These are phyloP conservation scores for Talaromyces rugulosus DNA, from an alignment of 2,329 filamentous ascomycete genomes.

Conservation along the genomic window DNA sequence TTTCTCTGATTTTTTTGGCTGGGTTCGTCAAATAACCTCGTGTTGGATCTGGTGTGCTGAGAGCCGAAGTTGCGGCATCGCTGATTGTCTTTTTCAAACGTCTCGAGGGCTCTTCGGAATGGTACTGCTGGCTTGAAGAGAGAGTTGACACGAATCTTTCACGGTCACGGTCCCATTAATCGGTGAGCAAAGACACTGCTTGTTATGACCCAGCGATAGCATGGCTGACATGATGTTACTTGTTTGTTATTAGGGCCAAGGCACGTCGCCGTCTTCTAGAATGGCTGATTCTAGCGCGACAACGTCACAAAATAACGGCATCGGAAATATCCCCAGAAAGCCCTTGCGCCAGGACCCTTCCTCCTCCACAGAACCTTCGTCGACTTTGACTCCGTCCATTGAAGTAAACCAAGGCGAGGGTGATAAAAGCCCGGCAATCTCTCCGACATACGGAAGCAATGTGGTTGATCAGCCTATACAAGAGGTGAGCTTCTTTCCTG, in stretches of 20 bases:
- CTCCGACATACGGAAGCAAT: neutral
- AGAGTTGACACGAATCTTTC: neutral
- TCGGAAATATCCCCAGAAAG: constrained; percentile 9
- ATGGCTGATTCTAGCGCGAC: neutral
- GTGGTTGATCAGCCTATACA: constrained; percentile 13
- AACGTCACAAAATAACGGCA: constrained; percentile 1
- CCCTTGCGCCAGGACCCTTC: constrained; percentile 1
- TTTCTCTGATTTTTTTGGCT: neutral
- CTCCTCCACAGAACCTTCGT: neutral
- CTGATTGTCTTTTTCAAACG: neutral
- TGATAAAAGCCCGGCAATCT: neutral
- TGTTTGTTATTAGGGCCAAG: neutral
- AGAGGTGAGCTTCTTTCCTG: constrained; percentile 15
- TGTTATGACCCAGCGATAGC: neutral
- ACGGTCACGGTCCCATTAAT: neutral
- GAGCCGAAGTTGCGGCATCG: neutral
- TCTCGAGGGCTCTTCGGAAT: neutral
- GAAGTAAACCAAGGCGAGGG: neutral
- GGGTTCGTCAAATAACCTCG: no score
- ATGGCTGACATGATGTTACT: neutral
- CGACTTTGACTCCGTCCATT: neutral
- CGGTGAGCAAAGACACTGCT: neutral
- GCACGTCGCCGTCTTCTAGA: neutral
- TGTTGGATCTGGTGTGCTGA: neutral
- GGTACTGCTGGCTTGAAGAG: neutral